Evolutionary conservation across 169 alveolate species (phyloP), one percentile per base, ranked within the genome.

Genomic region (Plasmodium billcollinsi): DNA sequence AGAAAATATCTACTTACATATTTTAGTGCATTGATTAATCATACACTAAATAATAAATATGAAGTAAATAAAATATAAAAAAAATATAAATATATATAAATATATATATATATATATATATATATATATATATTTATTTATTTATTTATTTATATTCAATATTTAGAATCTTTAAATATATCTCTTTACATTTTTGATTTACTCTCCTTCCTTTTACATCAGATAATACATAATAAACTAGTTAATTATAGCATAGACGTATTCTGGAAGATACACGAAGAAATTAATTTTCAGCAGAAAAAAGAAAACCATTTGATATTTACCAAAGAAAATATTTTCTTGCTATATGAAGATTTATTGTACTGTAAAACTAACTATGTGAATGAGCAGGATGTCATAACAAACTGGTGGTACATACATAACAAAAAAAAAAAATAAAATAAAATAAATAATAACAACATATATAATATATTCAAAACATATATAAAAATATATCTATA

Each of bases 291-390:
- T 69, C 56, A 83, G 29, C 66, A 69, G n/a, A 56, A 83, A 69
- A 67, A 67, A 50, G 91, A 83, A 83, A 83, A 83, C 63, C 45
- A 54, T 8, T 8, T 83, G 33, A 15, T 83, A 47, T 83, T 83
- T 56, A 83, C 91, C 9, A 83, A 83, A 47, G 91, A 83, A 69
- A 69, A 70, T 83, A 83, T 83, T 69, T 83, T 83, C 59, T 72
- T 83, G 62, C 18, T 83, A 1, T 83, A 83, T 29, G 74, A 83
- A 58, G 91, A 83, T 49, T 83, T 83, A 49, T 61, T 83, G 21
- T 50, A 56, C 29, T 69, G 59, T 73, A 83, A 83, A 73, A 45
- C 50, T 43, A 83, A 83, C 58, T 83, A 69, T 67, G 24, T 69
- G 59, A 83, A 67, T 33, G 91, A 83, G n/a, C 85, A 83, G 65